phyloP scores from a whole-genome alignment of 495 filamentous ascomycete species.

The Platismatia glauca region DNA sequence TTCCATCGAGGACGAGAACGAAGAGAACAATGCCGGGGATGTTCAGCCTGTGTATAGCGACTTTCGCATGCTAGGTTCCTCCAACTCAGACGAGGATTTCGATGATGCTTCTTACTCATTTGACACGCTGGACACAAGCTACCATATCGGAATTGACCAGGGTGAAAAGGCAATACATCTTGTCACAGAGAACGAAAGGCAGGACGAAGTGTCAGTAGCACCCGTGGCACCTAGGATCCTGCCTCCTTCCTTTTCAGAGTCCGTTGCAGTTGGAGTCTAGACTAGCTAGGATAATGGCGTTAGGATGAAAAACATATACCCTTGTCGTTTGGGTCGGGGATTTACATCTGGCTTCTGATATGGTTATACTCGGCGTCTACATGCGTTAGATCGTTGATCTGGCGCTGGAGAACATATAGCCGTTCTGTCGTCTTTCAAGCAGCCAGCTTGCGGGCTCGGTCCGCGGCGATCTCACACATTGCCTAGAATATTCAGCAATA shows the following conservation, averaged over 20 bases:
- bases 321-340: background rate
- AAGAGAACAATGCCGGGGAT: background rate
- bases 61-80: conserved; percentile 21
- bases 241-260: background rate
- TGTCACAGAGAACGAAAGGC: conserved; percentile 18
- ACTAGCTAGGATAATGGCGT: background rate
- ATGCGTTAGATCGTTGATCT: background rate
- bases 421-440: background rate
- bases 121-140: conserved; percentile 15
- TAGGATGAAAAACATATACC: background rate
- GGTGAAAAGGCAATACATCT: conserved; percentile 19
- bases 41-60: conserved; percentile 21
- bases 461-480: conserved; percentile 64
- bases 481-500: conserved; percentile 36
- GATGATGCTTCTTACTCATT: conserved; percentile 21
- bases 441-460: conserved; percentile 46
- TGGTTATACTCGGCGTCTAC: background rate
- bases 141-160: conserved; percentile 9
- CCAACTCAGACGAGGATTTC: conserved; percentile 17
- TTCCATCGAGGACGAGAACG: conserved; percentile 18
- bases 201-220: conserved; percentile 18
- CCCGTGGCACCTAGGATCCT: conserved; percentile 1
- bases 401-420: background rate
- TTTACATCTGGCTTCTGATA: background rate
- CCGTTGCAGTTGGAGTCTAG: background rate